phyloP scores from a whole-genome alignment of 495 filamentous ascomycete species.

The Daldinia bambusicola region DNA sequence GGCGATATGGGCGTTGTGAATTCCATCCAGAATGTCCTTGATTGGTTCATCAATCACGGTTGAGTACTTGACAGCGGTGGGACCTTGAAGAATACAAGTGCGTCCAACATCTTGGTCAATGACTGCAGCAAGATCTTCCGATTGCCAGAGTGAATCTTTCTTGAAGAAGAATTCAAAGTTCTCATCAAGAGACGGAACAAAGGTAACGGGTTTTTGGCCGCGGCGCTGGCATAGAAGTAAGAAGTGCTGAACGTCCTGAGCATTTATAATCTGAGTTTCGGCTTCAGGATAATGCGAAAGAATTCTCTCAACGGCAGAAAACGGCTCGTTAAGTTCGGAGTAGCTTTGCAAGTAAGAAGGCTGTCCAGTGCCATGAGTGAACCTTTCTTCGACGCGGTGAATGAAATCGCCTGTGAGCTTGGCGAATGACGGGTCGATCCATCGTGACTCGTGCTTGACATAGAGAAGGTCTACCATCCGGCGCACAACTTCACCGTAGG shows the following conservation, averaged over 20 bases:
- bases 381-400: constrained; percentile 93
- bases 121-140: constrained; percentile 94
- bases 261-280: constrained; percentile 91
- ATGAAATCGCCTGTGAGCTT: constrained; percentile 93
- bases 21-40: constrained; percentile 88
- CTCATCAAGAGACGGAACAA: constrained; percentile 91
- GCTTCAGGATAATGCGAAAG: constrained; percentile 85
- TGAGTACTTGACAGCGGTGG: constrained; percentile 91
- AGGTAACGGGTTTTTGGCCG: constrained; percentile 95
- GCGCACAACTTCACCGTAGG: constrained; percentile 89
- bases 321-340: constrained; percentile 85
- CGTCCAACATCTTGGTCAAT: constrained; percentile 94
- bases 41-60: constrained; percentile 89
- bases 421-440: constrained; percentile 89
- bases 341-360: constrained; percentile 86
- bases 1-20: constrained; percentile 88
- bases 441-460: constrained; percentile 89
- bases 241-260: constrained; percentile 97
- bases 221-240: constrained; percentile 90
- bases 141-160: constrained; percentile 99
- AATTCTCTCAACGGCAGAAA: constrained; percentile 77
- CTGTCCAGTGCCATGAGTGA: constrained; percentile 72
- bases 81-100: constrained; percentile 95
- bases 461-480: constrained; percentile 98
- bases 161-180: constrained; percentile 99